Evolutionary conservation across 148 eudicot genomes (phyloP).

Genomic region (Selenicereus undatus): DNA sequence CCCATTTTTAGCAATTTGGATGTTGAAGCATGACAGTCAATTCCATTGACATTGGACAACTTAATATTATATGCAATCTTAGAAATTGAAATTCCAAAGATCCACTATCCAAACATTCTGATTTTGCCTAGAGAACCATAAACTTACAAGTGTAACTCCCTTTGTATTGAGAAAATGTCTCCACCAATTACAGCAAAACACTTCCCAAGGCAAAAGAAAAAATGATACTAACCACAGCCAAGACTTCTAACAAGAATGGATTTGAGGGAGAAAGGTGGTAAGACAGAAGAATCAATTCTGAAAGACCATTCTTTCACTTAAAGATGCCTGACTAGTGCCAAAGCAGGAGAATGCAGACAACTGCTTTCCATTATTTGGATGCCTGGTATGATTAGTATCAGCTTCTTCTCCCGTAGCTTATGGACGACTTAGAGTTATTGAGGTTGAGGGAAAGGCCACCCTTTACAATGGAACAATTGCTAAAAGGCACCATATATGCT

Average conservation of each 20-base stretch:
- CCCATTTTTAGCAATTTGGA: background rate
- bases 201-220: background rate
- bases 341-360: conserved; percentile 12
- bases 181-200: background rate
- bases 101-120: background rate
- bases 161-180: too few species aligned
- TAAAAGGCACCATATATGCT: too few species aligned
- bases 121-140: background rate
- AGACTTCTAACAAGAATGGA: background rate
- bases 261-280: conserved; percentile 6
- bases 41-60: too few species aligned
- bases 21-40: too few species aligned
- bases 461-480: too few species aligned
- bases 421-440: too few species aligned
- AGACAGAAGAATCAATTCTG: conserved; percentile 24
- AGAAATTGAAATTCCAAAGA: too few species aligned
- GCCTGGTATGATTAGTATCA: background rate
- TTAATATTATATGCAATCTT: too few species aligned
- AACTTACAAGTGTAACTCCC: too few species aligned
- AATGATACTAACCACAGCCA: background rate
- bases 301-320: conserved; percentile 35
- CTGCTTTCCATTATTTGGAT: background rate
- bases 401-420: too few species aligned
- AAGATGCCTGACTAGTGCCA: conserved; percentile 29
- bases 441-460: too few species aligned